Conservation (phyloP, 495 filamentous ascomycete species). For the Penicillium macrosclerotiorum region DNA sequence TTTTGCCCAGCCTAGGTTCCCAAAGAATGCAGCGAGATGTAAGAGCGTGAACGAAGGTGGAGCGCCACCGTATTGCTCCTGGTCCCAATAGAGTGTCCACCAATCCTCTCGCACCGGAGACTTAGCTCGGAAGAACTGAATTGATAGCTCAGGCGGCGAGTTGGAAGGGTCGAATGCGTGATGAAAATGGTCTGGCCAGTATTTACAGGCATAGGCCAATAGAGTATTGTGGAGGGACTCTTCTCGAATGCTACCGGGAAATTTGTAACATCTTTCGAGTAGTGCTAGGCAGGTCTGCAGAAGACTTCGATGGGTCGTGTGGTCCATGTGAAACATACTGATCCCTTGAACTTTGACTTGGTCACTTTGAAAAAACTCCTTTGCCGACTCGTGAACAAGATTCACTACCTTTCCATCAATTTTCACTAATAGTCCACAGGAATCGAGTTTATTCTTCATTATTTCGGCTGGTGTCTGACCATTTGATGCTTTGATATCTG, state of each 20-base stretch:
- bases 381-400: constrained; percentile 26
- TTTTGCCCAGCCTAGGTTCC: constrained; percentile 25
- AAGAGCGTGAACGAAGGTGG: constrained; percentile 30
- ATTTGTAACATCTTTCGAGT: constrained; percentile 17
- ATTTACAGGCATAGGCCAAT: constrained; percentile 21
- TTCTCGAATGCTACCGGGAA: neutral
- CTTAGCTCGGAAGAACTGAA: constrained; percentile 22
- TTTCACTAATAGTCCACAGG: constrained; percentile 18
- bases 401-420: constrained; percentile 17
- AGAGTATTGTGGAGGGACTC: constrained; percentile 13
- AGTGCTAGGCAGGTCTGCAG: constrained; percentile 25
- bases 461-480: constrained; percentile 6
- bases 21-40: constrained; percentile 39
- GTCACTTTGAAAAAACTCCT: constrained; percentile 23
- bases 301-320: constrained; percentile 22
- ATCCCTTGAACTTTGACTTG: constrained; percentile 26
- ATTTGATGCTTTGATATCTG: constrained; percentile 6
- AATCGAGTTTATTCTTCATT: constrained; percentile 5
- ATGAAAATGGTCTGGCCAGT: constrained; percentile 28
- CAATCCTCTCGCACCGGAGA: constrained; percentile 25
- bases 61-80: constrained; percentile 24
- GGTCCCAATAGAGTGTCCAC: constrained; percentile 29
- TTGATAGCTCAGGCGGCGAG: constrained; percentile 19
- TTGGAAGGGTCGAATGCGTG: constrained; percentile 13
- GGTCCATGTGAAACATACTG: constrained; percentile 23